Evolutionary conservation across 1,139 yeast genomes (phyloP), one percentile per base, ranked within the genome.

Genomic region (Magnusiomyces fungicola): DNA sequence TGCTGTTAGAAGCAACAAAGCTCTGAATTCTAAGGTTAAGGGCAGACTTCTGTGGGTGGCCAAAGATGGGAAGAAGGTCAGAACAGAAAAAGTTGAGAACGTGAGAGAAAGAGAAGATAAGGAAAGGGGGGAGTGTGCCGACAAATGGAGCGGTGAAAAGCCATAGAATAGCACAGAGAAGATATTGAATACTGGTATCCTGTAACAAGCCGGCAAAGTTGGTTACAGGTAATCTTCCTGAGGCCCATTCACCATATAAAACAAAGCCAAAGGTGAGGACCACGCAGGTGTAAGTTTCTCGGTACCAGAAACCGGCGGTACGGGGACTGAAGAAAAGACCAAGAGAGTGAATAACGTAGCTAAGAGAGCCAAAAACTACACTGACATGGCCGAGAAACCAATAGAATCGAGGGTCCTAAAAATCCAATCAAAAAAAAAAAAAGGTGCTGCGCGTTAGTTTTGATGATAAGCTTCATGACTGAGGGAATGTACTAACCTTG

Each of bases 191-290:
- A 63, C 83, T 84, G 62, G 83, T 92, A 61, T 84, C 88, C 29
- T 67, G 70, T 51, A 72, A 63, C 22, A 34, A n/a, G 6, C 10
- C 30, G 12, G 38, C 38, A 4, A 23, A 23, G 69, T 65, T 61
- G 25, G 53, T 56, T 3, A 24, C 27, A 24, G 23, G 18, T 14
- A 33, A 37, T 55, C 47, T 52, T 45, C 55, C 58, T 52, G 58
- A 62, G 41, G 49, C 46, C 60, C 58, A 68, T 51, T 70, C 65
- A 60, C 88, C 92, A 67, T 73, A 81, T 29, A 85, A 68, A 53
- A 88, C 84, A 55, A 90, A 79, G 23, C 88, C 89, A 66, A 87
- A 89, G 36, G 95, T 81, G 57, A 75, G 77, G 46, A 86, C 64
- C 5, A 85, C 81, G 16, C 92, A 85, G 12, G 81, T 47, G 55